Base-by-base conservation (phyloP, 305 asterid genomes). In the Fraxinus angustifolia region DNA sequence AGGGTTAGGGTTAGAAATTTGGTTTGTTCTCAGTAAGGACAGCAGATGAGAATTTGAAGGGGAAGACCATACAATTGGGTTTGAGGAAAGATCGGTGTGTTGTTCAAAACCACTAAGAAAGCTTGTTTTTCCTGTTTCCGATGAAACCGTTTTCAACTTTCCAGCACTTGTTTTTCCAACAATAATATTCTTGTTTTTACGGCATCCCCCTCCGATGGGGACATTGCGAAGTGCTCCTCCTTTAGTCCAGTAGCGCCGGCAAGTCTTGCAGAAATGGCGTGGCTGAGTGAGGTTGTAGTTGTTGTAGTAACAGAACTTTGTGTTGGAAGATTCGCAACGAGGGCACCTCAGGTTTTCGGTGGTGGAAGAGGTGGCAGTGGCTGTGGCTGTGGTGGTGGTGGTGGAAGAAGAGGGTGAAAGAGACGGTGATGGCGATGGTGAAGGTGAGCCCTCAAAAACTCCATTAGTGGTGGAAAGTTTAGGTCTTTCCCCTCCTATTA, bases 241-340 rank as follows among this genome's bases (percentile, higher is more conserved):
- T 83, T 91, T 92, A 1, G 98, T 93, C 98, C 98, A 93, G 85
- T 93, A 93, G 53, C 98, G 98, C 79, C 95, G 94, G 86, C 98
- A 93, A 5, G 97, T 88, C 88, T 93, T 93, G 91, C 98, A 93
- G 88, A 93, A 93, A 80, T 93, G 96, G 84, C 98, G 98, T 0
- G 98, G 98, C 84, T 93, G 98, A 38, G 98, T 90, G 84, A 93
- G 91, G 83, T 91, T 92, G 90, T 93, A 93, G 92, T 93, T 93
- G 91, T 93, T 93, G 90, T 93, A 93, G 90, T 93, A 93, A 40
- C 98, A 93, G 68, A 93, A 93, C 65, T 93, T 93, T 0, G 98
- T 93, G 89, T 93, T 93, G 2, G 96, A 78, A 0, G 97, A 93
- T 75, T 93, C 97, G 72, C 98, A 93, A 17, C 97, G 93, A 0